Evolutionary conservation across 768 basidiomycete genomes (phyloP), one percentile per base, ranked within the genome.

Genomic region (Myochromella boudieri): DNA sequence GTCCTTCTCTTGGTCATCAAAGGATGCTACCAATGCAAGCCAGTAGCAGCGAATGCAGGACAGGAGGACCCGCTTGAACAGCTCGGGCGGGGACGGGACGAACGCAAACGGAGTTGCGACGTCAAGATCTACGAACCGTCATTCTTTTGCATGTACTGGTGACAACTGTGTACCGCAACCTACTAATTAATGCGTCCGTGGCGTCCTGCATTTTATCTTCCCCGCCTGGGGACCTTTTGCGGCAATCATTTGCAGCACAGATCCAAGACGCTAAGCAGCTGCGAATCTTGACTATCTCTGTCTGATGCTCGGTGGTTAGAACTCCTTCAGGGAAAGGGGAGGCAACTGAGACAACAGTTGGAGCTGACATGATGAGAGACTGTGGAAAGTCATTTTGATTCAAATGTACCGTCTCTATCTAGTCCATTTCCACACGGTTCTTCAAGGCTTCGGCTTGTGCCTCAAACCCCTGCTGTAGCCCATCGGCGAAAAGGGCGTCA

Each of bases 41-140:
- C 60, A 61, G 37, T 56, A 61, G 37, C 54, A 56, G 24, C 52
- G 57, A 17, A 51, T 55, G 42, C 58, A 61, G 1, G 58, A 61
- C 24, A 61, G 42, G 6, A 61, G 47, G 20, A 56, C 46, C 1
- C 52, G 49, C 17, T 51, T 45, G 38, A 57, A 59, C 6, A 25
- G 46, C 26, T 59, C 55, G 2, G 55, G 43, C 1, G 60, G 60
- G 10, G 56, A 28, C 9, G 60, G 60, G 4, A 45, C 22, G 34
- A 57, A 61, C 17, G 57, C 57, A 28, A 52, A 59, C 12, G 55
- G 49, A 27, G 49, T 34, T 10, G 45, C 55, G 6, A 60, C 44
- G 17, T 58, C 24, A 15, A 60, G 48, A 17, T 51, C 57, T 58
- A 37, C 5, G 14, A 3, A 20, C 41, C 28, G 14, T 29, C 11